Base-by-base conservation (phyloP, 768 basidiomycete genomes). In the Lactarius psammicola region DNA sequence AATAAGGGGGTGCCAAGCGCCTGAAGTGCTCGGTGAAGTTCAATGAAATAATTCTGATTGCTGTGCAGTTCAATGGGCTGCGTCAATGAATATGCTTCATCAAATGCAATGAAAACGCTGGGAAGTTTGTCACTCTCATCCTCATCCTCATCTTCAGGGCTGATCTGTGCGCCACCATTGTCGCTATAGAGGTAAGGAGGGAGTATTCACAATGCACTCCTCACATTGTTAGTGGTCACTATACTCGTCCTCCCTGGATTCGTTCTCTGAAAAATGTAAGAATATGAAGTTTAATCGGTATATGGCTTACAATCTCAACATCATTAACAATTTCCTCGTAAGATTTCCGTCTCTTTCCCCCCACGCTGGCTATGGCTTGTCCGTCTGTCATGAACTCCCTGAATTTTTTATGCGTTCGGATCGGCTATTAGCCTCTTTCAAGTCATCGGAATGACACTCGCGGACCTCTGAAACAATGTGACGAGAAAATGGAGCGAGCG, bases 21-120 rank as follows among this genome's bases (percentile, higher is more conserved):
- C 10, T 15, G 20, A 51, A 60, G 44, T 10, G 49, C 60, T 5
- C 10, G n/a, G 5, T 17, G 23, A 8, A 60, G 49, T 38, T 51
- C 49, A 6, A 7, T 28, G 46, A 38, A 60, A 30, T 38, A 17
- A 36, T n/a, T 23, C 33, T 4, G n/a, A 15, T 18, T 34, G 4
- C 4, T 2, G 0, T 0, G 4, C 20, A 0, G 0, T 4, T 26
- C 9, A 26, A 20, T 26, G 1, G 10, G 7, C 15, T 34, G 18
- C 2, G 36, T 4, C 23, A 54, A 40, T 23, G 23, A 1, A 11
- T 54, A 34, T 11, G 60, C 34, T 17, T 60, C 49, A 38, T 60
- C 60, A 9, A 60, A 60, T 18, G 17, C 10, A n/a, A 60, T 36
- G 33, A 60, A 60, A 23, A 62, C 42, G 4, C n/a, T 9, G 3